Conservation (phyloP, 2,329 filamentous ascomycete genomes). For the Talaromyces pinophilus region DNA sequence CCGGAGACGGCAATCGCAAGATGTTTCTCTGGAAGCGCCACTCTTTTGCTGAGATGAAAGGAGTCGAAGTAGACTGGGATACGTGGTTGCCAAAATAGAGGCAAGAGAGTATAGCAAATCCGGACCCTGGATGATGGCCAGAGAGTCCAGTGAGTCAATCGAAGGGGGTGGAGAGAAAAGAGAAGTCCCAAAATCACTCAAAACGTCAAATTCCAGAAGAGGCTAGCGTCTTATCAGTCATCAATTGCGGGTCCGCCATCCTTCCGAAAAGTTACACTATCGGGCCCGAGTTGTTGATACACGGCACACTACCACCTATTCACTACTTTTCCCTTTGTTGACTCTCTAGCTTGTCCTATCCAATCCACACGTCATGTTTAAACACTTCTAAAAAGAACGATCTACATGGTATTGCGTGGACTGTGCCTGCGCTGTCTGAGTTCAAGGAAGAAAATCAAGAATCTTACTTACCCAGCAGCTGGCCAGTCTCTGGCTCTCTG, state of each 20-base stretch:
- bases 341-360: background rate
- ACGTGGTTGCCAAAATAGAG: background rate
- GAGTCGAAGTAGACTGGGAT: background rate
- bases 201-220: constrained; percentile 1
- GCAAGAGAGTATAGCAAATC: background rate
- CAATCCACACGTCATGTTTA: background rate
- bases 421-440: background rate
- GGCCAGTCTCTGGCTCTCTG: background rate
- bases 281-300: background rate
- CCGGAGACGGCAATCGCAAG: background rate
- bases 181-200: background rate
- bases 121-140: background rate
- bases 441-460: background rate
- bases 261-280: background rate
- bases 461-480: background rate
- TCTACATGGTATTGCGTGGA: background rate
- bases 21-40: background rate
- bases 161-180: background rate
- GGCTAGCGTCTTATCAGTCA: background rate
- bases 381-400: background rate
- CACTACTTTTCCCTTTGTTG: background rate
- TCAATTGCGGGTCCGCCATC: background rate
- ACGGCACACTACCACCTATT: background rate
- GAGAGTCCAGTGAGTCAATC: background rate
- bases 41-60: background rate